Base-by-base conservation (phyloP, 139 green algal species). In the Chlamydomonas sp. region DNA sequence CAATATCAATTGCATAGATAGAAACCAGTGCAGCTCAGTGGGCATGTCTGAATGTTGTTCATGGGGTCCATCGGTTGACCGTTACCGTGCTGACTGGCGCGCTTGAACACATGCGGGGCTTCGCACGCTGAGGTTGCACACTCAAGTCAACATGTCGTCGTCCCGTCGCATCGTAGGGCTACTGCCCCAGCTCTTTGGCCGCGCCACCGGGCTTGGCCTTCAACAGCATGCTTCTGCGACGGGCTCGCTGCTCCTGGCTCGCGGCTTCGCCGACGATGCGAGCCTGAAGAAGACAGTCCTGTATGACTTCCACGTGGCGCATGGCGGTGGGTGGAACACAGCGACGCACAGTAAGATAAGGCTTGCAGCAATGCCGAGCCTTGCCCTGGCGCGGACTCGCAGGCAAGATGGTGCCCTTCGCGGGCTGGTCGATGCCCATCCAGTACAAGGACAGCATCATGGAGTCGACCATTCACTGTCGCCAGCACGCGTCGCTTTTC, bases 381-480 rank as follows among this genome's bases (percentile, higher is more conserved):
- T 20, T 62, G 12, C 64, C 18, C 10, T 8, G 5, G 78, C 74
- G 12, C 16, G 72, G 14, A 67, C 78, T 31, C 77, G 64, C 94
- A 99, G 97, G 93, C 87, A 99, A 99, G 89, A 99, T 99, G 97
- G 98, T 99, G 20, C 95, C 96, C 4, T 99, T 99, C 91, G 97
- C 97, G 14, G 98, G 98, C 66, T 99, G 96, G 95, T 96, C 95
- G 12, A 99, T 99, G 98, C 98, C 98, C 8, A 98, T 99, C 80
- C 98, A 99, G 88, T 99, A 99, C 94, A 97, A 98, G 87, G 96
- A 99, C 91, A 95, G 84, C 79, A 99, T 99, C 87, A 99, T 99
- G 92, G 98, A 99, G 0, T 96, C 96, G 4, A 99, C 96, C 8
- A 93, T 91, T 20, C 94, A 97, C 90, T 99, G 97, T 93, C 89